Evolutionary conservation across 176 grass and related monocot genomes (phyloP).

Genomic region (Lolium rigidum): DNA sequence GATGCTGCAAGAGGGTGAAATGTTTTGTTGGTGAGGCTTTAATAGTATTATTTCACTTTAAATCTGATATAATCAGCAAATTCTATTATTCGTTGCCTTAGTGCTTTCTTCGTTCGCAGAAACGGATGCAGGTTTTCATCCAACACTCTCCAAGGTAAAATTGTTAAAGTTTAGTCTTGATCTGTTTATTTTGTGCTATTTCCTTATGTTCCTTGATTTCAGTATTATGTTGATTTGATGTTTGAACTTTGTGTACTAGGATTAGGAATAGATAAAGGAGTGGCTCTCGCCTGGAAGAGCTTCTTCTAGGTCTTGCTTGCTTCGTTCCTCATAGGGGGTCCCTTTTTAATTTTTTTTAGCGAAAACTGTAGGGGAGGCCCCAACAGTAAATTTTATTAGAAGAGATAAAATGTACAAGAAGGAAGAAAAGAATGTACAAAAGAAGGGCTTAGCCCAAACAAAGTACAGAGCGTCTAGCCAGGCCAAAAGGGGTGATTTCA

Average conservation of each 20-base stretch:
- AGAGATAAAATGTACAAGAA: too few species aligned
- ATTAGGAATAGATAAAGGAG: not conserved
- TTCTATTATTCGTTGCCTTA: slow-evolving; percentile 17
- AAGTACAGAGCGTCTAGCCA: too few species aligned
- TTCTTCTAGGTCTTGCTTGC: slow-evolving; percentile 2
- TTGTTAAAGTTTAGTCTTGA: slow-evolving; percentile 17
- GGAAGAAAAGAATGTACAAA: too few species aligned
- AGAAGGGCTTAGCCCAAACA: too few species aligned
- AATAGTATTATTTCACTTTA: not conserved
- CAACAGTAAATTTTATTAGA: too few species aligned
- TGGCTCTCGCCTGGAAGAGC: not conserved
- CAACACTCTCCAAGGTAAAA: slow-evolving; percentile 58
- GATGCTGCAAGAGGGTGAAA: slow-evolving; percentile 66
- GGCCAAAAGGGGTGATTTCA: too few species aligned
- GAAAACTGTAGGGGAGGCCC: too few species aligned
- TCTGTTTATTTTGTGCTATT: not conserved
- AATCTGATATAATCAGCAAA: not conserved
- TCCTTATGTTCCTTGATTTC: not conserved
- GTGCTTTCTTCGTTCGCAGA: slow-evolving; percentile 44
- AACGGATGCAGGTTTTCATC: slow-evolving; percentile 59
- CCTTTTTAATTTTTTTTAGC: not conserved
- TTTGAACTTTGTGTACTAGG: not conserved
- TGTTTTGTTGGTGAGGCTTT: slow-evolving; percentile 60
- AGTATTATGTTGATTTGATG: slow-evolving; percentile 5
- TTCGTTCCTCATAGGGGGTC: not conserved